Conservation (phyloP, 2,329 filamentous ascomycete genomes). For the Aspergillus ustus region DNA sequence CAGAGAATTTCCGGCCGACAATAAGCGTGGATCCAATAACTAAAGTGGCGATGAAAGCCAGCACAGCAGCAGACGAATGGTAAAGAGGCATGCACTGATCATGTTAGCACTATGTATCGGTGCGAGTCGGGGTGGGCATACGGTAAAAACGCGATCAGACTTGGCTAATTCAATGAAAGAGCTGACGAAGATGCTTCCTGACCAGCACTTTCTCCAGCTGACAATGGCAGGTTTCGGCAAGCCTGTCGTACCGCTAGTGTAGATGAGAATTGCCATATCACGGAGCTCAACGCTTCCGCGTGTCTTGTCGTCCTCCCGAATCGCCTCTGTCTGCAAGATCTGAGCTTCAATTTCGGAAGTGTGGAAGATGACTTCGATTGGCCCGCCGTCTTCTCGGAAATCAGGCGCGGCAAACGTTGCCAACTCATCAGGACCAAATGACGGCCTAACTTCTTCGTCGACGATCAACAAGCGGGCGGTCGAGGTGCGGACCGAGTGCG, state of each 20-base stretch:
- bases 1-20: slow-evolving; percentile 78
- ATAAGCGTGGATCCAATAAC: slow-evolving; percentile 68
- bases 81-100: slow-evolving; percentile 83
- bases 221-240: slow-evolving; percentile 80
- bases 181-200: slow-evolving; percentile 58
- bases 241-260: slow-evolving; percentile 84
- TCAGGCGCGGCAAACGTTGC: slow-evolving; percentile 44
- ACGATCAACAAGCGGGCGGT: slow-evolving; percentile 70
- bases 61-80: slow-evolving; percentile 75
- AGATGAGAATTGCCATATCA: slow-evolving; percentile 75
- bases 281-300: slow-evolving; percentile 56
- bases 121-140: slow-evolving; percentile 42
- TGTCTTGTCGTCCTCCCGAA: slow-evolving; percentile 63
- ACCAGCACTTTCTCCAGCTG: slow-evolving; percentile 69
- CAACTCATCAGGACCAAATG: slow-evolving; percentile 50
- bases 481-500: slow-evolving; percentile 74
- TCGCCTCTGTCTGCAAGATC: slow-evolving; percentile 56
- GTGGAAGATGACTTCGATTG: slow-evolving; percentile 66
- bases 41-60: slow-evolving; percentile 69
- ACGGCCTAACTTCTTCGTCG: slow-evolving; percentile 66
- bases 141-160: slow-evolving; percentile 75
- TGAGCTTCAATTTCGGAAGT: slow-evolving; percentile 62
- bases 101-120: slow-evolving; percentile 10
- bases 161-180: slow-evolving; percentile 62
- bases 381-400: slow-evolving; percentile 49